Evolutionary conservation across 495 filamentous ascomycete genomes (phyloP).

Genomic region (Talaromyces thailandensis): DNA sequence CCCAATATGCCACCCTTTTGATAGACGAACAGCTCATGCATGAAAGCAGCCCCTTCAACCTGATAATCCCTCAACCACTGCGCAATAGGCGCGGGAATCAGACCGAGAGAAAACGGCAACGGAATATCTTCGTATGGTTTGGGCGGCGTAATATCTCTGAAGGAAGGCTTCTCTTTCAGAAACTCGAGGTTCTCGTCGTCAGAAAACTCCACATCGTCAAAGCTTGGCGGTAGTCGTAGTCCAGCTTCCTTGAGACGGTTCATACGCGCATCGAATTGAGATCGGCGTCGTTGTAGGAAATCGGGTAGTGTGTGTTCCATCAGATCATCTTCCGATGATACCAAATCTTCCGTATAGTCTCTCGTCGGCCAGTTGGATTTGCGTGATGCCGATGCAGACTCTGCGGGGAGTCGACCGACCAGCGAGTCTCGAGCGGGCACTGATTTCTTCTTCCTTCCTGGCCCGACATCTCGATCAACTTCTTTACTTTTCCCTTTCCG

Average conservation of each 20-base stretch:
- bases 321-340: slow-evolving; percentile 43
- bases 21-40: slow-evolving; percentile 85
- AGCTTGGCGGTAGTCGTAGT: slow-evolving; percentile 70
- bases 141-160: slow-evolving; percentile 51
- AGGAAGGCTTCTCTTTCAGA: slow-evolving; percentile 60
- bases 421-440: slow-evolving; percentile 5
- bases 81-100: slow-evolving; percentile 85
- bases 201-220: slow-evolving; percentile 76
- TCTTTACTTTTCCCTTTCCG: slow-evolving; percentile 21
- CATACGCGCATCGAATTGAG: slow-evolving; percentile 41
- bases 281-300: slow-evolving; percentile 45
- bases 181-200: slow-evolving; percentile 63
- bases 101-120: slow-evolving; percentile 65
- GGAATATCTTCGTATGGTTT: slow-evolving; percentile 66
- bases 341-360: slow-evolving; percentile 29
- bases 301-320: slow-evolving; percentile 51
- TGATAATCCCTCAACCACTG: slow-evolving; percentile 93
- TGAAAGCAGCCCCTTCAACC: slow-evolving; percentile 72
- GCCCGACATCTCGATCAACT: slow-evolving; percentile 10
- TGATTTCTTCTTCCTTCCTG: slow-evolving; percentile 15
- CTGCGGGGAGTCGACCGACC: slow-evolving; percentile 9
- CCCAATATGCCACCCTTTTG: slow-evolving; percentile 87
- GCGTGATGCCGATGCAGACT: slow-evolving; percentile 3
- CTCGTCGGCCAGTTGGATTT: slow-evolving; percentile 15
- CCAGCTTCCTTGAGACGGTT: slow-evolving; percentile 56